Conservation (phyloP, 441 rosid species). For the Metrosideros polymorpha region DNA sequence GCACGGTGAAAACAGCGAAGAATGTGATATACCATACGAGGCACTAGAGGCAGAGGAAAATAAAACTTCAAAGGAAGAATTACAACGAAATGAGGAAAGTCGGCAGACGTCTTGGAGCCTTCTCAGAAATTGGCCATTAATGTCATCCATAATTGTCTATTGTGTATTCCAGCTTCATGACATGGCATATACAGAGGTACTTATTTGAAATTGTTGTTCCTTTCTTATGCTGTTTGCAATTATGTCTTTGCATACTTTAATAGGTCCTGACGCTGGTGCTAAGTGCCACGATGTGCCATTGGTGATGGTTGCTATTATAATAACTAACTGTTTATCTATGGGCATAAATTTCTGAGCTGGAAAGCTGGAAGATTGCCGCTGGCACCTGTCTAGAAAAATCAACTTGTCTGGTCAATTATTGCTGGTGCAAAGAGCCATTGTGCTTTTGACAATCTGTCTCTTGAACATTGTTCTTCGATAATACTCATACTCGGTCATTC, state of each 20-base stretch:
- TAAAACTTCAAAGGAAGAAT: neutral
- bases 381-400: neutral
- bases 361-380: neutral
- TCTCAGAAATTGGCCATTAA: constrained; percentile 40
- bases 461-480: neutral
- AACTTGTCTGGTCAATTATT: neutral
- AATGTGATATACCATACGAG: constrained; percentile 2
- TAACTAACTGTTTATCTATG: neutral
- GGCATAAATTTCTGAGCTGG: neutral
- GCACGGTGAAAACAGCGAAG: constrained; percentile 13
- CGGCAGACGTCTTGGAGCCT: constrained; percentile 17
- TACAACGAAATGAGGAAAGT: neutral
- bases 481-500: neutral
- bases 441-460: neutral
- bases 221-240: neutral
- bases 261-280: neutral
- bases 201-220: neutral
- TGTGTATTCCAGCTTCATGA: constrained; percentile 52
- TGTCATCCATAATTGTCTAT: constrained; percentile 35
- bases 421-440: neutral
- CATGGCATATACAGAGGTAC: constrained; percentile 56
- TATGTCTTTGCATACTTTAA: neutral
- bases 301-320: neutral
- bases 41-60: constrained; percentile 5
- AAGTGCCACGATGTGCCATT: neutral